These are phyloP conservation scores for Pseudonitzschia multiseries DNA, from an alignment of 108 stramenopile genomes.

Conservation along the genomic window DNA sequence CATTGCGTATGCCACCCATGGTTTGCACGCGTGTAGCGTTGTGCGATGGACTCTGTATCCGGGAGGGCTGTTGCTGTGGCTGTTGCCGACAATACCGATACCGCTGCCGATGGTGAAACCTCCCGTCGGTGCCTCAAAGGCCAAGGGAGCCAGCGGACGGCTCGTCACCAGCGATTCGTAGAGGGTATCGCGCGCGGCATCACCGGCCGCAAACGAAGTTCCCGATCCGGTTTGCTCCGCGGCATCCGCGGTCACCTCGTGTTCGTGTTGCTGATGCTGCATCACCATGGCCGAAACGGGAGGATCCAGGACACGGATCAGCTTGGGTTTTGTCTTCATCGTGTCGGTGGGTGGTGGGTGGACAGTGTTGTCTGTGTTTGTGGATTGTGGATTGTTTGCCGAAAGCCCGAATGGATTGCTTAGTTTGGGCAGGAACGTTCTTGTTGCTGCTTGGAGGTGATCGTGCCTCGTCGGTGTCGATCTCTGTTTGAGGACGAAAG, in stretches of 20 bases:
- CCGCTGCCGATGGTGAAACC: background rate
- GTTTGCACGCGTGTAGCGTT: background rate
- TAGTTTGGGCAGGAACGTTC: too few species aligned
- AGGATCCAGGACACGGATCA: conserved; percentile 6
- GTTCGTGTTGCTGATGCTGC: background rate
- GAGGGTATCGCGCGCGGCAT: background rate
- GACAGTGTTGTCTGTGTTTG: too few species aligned
- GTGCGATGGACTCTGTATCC: background rate
- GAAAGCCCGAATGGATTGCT: too few species aligned
- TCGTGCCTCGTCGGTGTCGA: too few species aligned
- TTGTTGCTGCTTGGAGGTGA: too few species aligned
- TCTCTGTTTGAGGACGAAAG: too few species aligned
- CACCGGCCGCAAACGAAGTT: background rate
- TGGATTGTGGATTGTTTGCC: too few species aligned
- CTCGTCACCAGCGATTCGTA: background rate
- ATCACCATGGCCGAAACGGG: conserved; percentile 5
- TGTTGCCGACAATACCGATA: background rate
- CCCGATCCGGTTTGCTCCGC: background rate
- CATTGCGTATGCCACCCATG: background rate
- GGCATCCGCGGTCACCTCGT: background rate
- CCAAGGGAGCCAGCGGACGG: background rate
- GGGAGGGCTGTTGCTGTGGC: background rate
- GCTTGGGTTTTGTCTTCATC: conserved; percentile 18
- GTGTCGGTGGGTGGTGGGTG: background rate
- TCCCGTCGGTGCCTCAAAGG: background rate